A percentile compares a stretch with the other conserved stretches of the same genome.
Conservation (phyloP, 805 yeast species). For the Metschnikowia henanensis region DNA sequence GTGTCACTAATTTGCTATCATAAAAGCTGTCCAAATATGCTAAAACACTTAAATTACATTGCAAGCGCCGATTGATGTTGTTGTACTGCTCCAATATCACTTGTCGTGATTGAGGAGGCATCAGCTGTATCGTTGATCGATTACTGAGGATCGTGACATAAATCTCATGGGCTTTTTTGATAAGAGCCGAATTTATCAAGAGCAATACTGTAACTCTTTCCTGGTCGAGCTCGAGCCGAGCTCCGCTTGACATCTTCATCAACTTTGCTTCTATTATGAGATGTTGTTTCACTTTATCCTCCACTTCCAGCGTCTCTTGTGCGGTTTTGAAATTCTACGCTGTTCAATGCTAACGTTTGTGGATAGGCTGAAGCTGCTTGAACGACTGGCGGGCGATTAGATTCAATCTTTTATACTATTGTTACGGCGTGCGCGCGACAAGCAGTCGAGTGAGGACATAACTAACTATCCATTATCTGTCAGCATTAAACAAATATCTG, state of each 20-base stretch:
- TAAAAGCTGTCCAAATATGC: slow-evolving; percentile 40
- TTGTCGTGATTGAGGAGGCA: slow-evolving; percentile 34
- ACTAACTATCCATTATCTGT: no score
- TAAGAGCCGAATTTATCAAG: slow-evolving; percentile 42
- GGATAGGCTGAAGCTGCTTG: no score
- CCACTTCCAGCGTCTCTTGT: no score
- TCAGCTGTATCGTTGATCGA: slow-evolving; percentile 32
- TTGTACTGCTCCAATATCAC: slow-evolving; percentile 36
- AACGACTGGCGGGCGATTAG: no score
- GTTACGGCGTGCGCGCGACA: no score
- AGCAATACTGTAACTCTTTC: slow-evolving; percentile 44
- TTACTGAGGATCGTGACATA: slow-evolving; percentile 37
- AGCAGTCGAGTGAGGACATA: no score
- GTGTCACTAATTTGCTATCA: slow-evolving; percentile 29
- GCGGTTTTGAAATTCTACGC: no score
- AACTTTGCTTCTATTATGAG: no score
- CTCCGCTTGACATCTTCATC: slow-evolving; percentile 14
- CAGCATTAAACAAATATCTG: no score
- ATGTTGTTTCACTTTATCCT: no score
- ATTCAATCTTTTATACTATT: no score
- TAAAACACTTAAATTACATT: slow-evolving; percentile 42
- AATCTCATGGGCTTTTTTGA: slow-evolving; percentile 39
- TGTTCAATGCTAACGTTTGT: no score
- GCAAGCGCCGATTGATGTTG: slow-evolving; percentile 41
- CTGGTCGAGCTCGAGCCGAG: slow-evolving; percentile 30